Base-by-base conservation (phyloP, 202 grass and related monocot genomes). In the Dendrocalamus latiflorus region DNA sequence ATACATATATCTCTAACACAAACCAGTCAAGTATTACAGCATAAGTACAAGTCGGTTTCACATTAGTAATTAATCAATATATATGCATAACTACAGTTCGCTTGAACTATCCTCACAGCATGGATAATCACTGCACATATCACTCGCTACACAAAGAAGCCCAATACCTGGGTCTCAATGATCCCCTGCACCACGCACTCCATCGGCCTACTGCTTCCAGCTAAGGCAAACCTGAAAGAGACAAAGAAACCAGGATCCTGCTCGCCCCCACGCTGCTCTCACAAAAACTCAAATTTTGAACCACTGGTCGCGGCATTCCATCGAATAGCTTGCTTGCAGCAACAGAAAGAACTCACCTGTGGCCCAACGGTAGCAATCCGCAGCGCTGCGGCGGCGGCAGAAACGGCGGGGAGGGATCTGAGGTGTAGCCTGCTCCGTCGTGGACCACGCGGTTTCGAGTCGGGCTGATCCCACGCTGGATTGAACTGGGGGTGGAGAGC, bases 131-230 rank as follows among this genome's bases (percentile, higher is more conserved):
- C 17, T 11, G 28, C 28, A 11, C 44, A 63, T 48, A 68, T 20
- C 3, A 43, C 0, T 62, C 43, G 3, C 28, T 51, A 49, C 3
- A 36, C 8, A 22, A 34, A 20, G 48, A 57, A 13, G 6, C 8
- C 39, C 28, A 41, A 42, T 83, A 91, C 89, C 92, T 91, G 89
- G 15, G 89, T 95, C 95, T 98, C 92, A 59, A 98, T 93, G 51
- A 95, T 98, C 44, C 89, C 92, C 88, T 95, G 92, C 63, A 95
- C 92, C 56, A 95, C 88, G 53, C 95, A 93, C 84, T 95, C 95
- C 92, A 93, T 95, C 65, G 15, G 2, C 26, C 81, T 50, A 38
- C 41, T 11, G 34, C 61, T 21, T 13, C 50, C 20, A 22, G 18
- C 24, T 5, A 22, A 2, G 10, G 26, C 4, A 22, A 33, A 4